phyloP scores from a whole-genome alignment of 2,329 filamentous ascomycete genomes.

The Fusarium phyllophilum region DNA sequence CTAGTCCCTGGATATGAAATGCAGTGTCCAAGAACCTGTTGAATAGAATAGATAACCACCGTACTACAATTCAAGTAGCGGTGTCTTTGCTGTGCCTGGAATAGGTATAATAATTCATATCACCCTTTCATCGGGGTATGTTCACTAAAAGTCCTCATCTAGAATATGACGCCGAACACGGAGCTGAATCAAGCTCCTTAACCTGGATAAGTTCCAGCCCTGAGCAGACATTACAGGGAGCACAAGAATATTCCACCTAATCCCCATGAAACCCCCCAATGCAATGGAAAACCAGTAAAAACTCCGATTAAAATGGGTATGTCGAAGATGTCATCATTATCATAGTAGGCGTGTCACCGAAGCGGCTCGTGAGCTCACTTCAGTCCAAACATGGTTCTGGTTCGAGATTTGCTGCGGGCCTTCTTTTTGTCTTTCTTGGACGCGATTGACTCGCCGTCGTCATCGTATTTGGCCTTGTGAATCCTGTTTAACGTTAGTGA shows the following conservation, averaged over 20 bases:
- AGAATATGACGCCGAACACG: constrained; percentile 17
- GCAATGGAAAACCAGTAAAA: constrained; percentile 44
- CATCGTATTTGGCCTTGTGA: constrained; percentile 93
- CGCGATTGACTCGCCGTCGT: constrained; percentile 65
- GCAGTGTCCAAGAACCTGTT: constrained; percentile 25
- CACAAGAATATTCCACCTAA: constrained; percentile 30
- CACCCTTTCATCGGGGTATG: constrained; percentile 11
- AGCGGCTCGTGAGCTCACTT: constrained; percentile 42
- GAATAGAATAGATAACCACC: constrained; percentile 23
- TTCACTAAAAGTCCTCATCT: constrained; percentile 31
- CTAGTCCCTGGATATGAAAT: constrained; percentile 16
- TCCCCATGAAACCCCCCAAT: constrained; percentile 25
- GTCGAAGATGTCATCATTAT: constrained; percentile 47
- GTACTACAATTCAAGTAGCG: constrained; percentile 2
- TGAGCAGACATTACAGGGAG: constrained; percentile 21
- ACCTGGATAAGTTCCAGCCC: background rate
- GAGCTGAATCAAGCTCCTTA: constrained; percentile 13
- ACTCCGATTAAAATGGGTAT: constrained; percentile 49
- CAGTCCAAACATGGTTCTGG: constrained; percentile 75
- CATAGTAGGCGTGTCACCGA: constrained; percentile 37
- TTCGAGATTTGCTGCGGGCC: constrained; percentile 78
- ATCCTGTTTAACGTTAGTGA: constrained; percentile 70
- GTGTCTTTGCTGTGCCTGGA: constrained; percentile 9
- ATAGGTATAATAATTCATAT: constrained; percentile 12
- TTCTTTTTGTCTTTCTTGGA: constrained; percentile 68